Base-by-base conservation (phyloP, 78 protist species). In the Dictyostelium discoideum region DNA sequence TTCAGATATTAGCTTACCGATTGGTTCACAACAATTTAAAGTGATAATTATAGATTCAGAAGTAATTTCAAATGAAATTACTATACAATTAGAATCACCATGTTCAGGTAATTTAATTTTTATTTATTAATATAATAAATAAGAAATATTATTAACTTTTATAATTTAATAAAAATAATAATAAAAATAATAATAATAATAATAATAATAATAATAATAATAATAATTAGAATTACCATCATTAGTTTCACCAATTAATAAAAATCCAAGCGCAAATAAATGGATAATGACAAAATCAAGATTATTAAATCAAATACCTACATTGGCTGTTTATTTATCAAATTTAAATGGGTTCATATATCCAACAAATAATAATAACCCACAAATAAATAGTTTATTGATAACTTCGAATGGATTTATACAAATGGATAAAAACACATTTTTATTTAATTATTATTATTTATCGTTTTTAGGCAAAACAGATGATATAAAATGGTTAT, bases 51-150 rank as follows among this genome's bases (percentile, higher is more conserved):
- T 54, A 2, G 65, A 54, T 54, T 54, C 65, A 54, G 5, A 10
- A 16, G 18, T 54, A 16, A 3, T 0, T 54, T 54, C 65, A 54
- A 10, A 54, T 54, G n/a, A 16, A 16, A 10, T 5, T 16, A 16
- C 1, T 2, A 54, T 54, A 13, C 65, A 78, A 80, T 65, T 50
- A 24, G 85, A 74, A 37, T 67, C 37, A 79, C 22, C 20, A 37
- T 37, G 81, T 14, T 24, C n/a, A 16, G 16, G 65, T 54, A 54
- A 54, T 48, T 48, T 13, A 9, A 9, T 48, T 32, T 73, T 44
- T 44, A 7, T 44, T 44, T 44, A 73, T 44, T 94, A 80, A 42
- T 46, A 72, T 60, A 97, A 97, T 24, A 67, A 44, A 44, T 44
- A 32, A 32, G 37, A 32, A 32, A 32, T 32, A 32, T 32, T 32